These are phyloP conservation scores for Ogataea zsoltii DNA, from an alignment of 805 yeast genomes.

Conservation along the genomic window DNA sequence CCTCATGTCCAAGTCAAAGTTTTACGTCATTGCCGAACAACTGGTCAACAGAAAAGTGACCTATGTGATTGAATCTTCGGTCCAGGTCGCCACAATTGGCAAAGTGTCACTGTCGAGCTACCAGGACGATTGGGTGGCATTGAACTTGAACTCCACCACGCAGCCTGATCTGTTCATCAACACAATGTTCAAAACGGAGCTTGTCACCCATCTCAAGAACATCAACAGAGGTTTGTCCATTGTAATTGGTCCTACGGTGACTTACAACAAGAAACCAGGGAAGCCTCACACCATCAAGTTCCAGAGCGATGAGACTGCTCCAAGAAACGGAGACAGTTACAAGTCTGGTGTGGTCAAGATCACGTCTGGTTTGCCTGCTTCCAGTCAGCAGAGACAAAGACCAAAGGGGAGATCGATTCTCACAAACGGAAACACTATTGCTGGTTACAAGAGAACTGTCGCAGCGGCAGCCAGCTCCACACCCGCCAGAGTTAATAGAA, in stretches of 20 bases:
- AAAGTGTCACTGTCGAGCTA: constrained; percentile 68
- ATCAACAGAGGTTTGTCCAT: constrained; percentile 59
- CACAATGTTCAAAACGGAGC: constrained; percentile 85
- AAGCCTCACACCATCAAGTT: constrained; percentile 72
- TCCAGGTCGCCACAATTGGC: constrained; percentile 59
- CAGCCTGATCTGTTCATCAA: constrained; percentile 81
- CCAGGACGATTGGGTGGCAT: constrained; percentile 93
- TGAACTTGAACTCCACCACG: constrained; percentile 52
- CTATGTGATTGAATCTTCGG: constrained; percentile 61
- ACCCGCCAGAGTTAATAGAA: constrained; percentile 24
- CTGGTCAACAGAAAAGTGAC: constrained; percentile 55
- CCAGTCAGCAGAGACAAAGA: constrained; percentile 66
- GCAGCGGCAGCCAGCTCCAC: constrained; percentile 17
- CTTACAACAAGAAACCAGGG: constrained; percentile 90
- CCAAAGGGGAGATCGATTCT: constrained; percentile 57
- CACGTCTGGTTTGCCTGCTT: constrained; percentile 74
- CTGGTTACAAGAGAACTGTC: constrained; percentile 27
- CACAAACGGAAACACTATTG: constrained; percentile 27
- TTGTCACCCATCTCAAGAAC: constrained; percentile 70
- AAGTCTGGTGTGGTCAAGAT: constrained; percentile 88
- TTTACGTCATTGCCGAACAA: constrained; percentile 74
- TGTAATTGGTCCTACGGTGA: constrained; percentile 67
- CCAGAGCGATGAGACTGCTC: constrained; percentile 61
- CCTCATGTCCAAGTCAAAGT: constrained; percentile 59
- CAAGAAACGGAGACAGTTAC: constrained; percentile 68